Percentiles rank a stretch among this genome's conserved stretches.
phyloP scores from a whole-genome alignment of 2,329 filamentous ascomycete genomes.

The Monosporascus sp. region DNA sequence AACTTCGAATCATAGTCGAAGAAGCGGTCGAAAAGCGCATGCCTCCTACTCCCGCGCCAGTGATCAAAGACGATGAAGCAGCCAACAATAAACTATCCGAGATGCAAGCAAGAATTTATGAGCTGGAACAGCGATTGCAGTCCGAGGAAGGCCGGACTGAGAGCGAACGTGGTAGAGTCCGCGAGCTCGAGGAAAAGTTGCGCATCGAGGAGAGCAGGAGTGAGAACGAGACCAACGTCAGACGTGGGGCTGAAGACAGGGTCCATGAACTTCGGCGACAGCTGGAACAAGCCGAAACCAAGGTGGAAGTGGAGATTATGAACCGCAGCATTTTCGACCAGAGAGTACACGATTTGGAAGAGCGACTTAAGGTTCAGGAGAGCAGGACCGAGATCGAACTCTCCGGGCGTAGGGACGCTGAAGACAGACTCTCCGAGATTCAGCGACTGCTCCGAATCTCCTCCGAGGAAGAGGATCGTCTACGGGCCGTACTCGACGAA shows the following conservation, averaged over 20 bases:
- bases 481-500: conserved; percentile 63
- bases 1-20: conserved; percentile 59
- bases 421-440: conserved; percentile 68
- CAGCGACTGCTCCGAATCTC: conserved; percentile 64
- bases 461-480: conserved; percentile 66
- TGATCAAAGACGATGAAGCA: conserved; percentile 43
- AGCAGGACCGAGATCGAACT: conserved; percentile 60
- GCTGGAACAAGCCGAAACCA: conserved; percentile 52
- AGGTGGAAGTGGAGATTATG: conserved; percentile 56
- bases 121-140: conserved; percentile 23
- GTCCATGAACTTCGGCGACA: conserved; percentile 49
- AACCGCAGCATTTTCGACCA: conserved; percentile 54
- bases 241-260: conserved; percentile 49
- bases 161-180: conserved; percentile 39
- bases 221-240: conserved; percentile 43
- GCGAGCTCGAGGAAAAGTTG: conserved; percentile 54
- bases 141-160: conserved; percentile 20
- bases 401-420: conserved; percentile 57
- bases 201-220: conserved; percentile 41
- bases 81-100: conserved; percentile 50
- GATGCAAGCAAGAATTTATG: conserved; percentile 52
- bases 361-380: conserved; percentile 60
- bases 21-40: conserved; percentile 56
- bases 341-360: conserved; percentile 65
- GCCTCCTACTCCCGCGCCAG: conserved; percentile 41